A percentile compares a stretch with the other conserved stretches of the same genome.
These are phyloP conservation scores for Lignosus rhinocerotis DNA, from an alignment of 1,284 basidiomycete species.

Conservation along the genomic window DNA sequence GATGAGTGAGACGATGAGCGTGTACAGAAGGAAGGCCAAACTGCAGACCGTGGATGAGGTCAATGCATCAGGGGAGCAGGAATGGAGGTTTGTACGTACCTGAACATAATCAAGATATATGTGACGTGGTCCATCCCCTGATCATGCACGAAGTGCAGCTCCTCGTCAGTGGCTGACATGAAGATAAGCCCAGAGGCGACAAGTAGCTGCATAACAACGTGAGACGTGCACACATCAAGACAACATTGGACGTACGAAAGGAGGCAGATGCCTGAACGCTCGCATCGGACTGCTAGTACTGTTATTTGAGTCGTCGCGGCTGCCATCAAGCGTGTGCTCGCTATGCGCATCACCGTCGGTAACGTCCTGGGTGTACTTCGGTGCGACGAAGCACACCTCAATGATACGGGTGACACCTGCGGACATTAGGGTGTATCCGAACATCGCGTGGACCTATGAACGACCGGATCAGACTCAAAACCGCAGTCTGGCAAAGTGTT, in stretches of 20 bases:
- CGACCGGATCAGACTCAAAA: not conserved
- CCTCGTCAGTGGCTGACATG: conserved; percentile 92
- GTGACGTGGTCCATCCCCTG: conserved; percentile 87
- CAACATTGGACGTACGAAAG: conserved; percentile 64
- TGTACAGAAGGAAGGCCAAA: conserved; percentile 76
- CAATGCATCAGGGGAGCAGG: conserved; percentile 37
- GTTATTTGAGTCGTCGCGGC: conserved; percentile 18
- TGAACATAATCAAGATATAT: conserved; percentile 83
- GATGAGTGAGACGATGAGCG: conserved; percentile 62
- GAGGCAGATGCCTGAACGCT: conserved; percentile 82
- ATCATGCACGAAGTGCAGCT: conserved; percentile 68
- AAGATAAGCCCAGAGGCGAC: conserved; percentile 70
- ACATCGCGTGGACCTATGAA: conserved; percentile 77
- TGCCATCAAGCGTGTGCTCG: conserved; percentile 64
- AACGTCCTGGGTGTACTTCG: conserved; percentile 34
- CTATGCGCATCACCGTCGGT: conserved; percentile 52
- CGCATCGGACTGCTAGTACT: conserved; percentile 44
- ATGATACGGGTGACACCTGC: conserved; percentile 84
- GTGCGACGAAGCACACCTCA: conserved; percentile 81
- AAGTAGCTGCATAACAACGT: conserved; percentile 51
- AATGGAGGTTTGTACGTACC: conserved; percentile 39
- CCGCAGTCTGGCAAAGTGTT: no score
- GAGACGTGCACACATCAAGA: not conserved
- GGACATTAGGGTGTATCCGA: conserved; percentile 85
- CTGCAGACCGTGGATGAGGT: conserved; percentile 41